Base-by-base conservation (phyloP, 2,329 filamentous ascomycete species). In the Trichoderma semiorbis region DNA sequence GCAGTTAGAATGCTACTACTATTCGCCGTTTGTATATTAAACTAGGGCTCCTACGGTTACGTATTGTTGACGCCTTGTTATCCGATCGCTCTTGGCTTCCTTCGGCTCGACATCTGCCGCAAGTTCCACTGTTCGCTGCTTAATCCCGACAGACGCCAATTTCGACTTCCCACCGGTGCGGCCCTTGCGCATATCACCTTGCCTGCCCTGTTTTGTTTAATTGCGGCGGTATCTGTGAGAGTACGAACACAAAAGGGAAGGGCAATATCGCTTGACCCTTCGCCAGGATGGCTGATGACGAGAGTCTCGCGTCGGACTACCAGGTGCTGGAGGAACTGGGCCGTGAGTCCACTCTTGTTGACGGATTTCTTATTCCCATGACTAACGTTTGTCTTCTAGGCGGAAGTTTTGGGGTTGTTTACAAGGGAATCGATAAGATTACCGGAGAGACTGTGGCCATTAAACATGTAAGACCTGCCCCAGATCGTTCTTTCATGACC, bases 281-380 rank as follows among this genome's bases (percentile, higher is more conserved):
- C 77, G 73, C 73, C 78, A 81, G 77, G 72, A 89, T 90, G 88
- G 85, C 85, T 53, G 66, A 68, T 24, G 85, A 87, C 80, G 87
- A 89, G 82, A 87, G 85, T 75, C 91, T 97, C 85, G 93, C 95
- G 77, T 91, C 91, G 79, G 92, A 93, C 80, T 99, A 97, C 83
- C 93, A 97, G 84, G 93, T 98, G 81, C 88, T 98, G 78, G 95
- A 98, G 86, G 96, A 98, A 85, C 88, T 98, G 78, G 95, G 95
- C 79, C 95, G 95, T 97, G 85, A 85, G 93, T 90, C 60, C 30
- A 14, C 3, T 43, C 12, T 58, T 16, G 47, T 28, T 36, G 36
- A 57, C 7, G 18, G 32, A 26, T 24, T 18, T 43, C 30, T n/a
- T 39, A 21, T 10, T 66, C 50, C 18, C 28, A 50, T 14, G 18